These are phyloP conservation scores for Scytalidium lignicola DNA, from an alignment of 2,329 filamentous ascomycete genomes.

Conservation along the genomic window DNA sequence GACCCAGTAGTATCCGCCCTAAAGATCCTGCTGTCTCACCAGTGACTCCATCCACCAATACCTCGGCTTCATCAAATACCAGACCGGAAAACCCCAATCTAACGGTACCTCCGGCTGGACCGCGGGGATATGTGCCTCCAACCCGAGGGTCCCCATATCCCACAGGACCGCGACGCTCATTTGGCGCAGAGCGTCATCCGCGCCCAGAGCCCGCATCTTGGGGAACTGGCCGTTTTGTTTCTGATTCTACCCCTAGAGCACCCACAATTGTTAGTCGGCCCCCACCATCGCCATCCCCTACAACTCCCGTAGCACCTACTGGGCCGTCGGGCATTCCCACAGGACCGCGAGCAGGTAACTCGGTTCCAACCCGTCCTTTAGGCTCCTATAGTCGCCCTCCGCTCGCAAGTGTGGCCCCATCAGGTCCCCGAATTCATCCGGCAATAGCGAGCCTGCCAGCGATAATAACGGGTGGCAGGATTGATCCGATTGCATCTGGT, in stretches of 20 bases:
- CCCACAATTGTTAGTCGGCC: constrained; percentile 16
- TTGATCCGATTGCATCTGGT: constrained; percentile 25
- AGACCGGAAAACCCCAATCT: constrained; percentile 16
- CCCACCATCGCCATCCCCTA: constrained; percentile 21
- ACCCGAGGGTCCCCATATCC: constrained; percentile 18
- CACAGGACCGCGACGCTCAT: constrained; percentile 24
- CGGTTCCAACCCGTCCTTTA: constrained; percentile 21
- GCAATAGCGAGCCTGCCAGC: constrained; percentile 26
- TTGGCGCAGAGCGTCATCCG: constrained; percentile 19
- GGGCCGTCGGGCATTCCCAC: constrained; percentile 19
- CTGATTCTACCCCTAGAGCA: constrained; percentile 13
- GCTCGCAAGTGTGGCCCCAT: constrained; percentile 8
- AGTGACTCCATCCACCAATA: constrained; percentile 6
- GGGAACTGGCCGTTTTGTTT: constrained; percentile 16
- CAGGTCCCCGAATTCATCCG: constrained; percentile 25
- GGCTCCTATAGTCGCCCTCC: constrained; percentile 18
- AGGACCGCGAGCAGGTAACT: constrained; percentile 22
- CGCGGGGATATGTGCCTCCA: constrained; percentile 25
- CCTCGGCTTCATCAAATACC: constrained; percentile 13
- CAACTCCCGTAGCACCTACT: constrained; percentile 16
- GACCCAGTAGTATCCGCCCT: constrained; percentile 21
- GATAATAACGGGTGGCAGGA: constrained; percentile 26
- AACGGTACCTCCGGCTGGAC: constrained; percentile 26
- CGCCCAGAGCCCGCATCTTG: constrained; percentile 23
- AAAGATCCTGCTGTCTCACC: constrained; percentile 14